These are phyloP conservation scores for Neostapfia colusana DNA, from an alignment of 176 grass and related monocot species.

Conservation along the genomic window DNA sequence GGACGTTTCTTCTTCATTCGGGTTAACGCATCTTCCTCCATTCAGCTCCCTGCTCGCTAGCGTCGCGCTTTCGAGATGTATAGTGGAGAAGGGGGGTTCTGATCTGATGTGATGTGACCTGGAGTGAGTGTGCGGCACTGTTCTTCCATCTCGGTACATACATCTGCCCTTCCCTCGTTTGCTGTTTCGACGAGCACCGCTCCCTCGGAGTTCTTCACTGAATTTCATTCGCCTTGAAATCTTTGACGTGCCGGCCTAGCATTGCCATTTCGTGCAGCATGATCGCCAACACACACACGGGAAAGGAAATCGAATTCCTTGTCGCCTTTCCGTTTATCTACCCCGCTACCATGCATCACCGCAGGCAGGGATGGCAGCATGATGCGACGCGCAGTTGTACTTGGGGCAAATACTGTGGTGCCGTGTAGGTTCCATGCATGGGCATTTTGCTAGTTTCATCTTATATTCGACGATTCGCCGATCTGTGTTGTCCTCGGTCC, in stretches of 20 bases:
- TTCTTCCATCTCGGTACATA: slow-evolving; percentile 22
- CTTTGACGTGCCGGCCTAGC: not conserved
- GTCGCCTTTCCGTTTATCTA: not conserved
- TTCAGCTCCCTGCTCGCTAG: too few species aligned
- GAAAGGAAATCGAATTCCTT: not conserved
- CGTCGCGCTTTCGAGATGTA: not conserved
- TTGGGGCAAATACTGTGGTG: too few species aligned
- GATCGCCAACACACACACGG: not conserved
- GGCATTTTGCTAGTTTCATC: too few species aligned
- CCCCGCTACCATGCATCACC: too few species aligned
- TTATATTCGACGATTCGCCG: too few species aligned
- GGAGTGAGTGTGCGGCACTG: not conserved
- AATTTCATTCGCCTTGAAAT: not conserved
- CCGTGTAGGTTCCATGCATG: not conserved
- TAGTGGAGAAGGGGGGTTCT: not conserved
- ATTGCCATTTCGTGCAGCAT: slow-evolving; percentile 16
- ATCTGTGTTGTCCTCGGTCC: too few species aligned
- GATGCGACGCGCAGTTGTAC: slow-evolving; percentile 32
- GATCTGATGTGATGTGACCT: slow-evolving; percentile 29
- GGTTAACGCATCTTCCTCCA: not conserved
- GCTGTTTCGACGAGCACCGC: not conserved
- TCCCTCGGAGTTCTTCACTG: too few species aligned
- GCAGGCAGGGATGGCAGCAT: too few species aligned
- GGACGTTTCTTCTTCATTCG: slow-evolving; percentile 13
- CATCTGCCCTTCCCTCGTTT: not conserved